Evolutionary conservation across 2,329 filamentous ascomycete species (phyloP), one percentile per base, ranked within the genome.

Genomic region (Chaetomiaceae sp.): DNA sequence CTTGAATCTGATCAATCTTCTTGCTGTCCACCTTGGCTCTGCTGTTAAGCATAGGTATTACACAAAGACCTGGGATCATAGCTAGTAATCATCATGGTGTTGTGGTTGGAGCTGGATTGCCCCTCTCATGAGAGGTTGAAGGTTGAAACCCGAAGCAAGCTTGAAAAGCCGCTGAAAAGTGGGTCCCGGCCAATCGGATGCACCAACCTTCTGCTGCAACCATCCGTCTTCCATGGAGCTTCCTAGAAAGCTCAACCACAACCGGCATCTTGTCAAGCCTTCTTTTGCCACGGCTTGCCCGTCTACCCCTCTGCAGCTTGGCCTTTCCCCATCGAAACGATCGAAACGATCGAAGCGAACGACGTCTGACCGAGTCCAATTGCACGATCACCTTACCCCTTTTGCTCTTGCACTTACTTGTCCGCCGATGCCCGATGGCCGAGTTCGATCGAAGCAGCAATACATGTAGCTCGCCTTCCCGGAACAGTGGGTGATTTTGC

Each of bases 401-500:
- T 22, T 33, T 37, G 6, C 37, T n/a, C 27, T 15, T 31, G 12
- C 9, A 27, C 27, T 31, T 7, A 31, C 20, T 19, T 15, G 34
- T 12, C 38, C 11, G 33, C 27, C 25, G 27, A 46, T 39, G 45
- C 49, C 38, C 48, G 40, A 59, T 59, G 57, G 57, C 53, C 48
- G 23, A 40, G 45, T 47, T 43, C 34, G 15, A 49, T 34, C 25
- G 46, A 22, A 29, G 33, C 14, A 27, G 45, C 39, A n/a, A 51
- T 37, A 48, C 25, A 55, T 51, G 53, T 33, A 25, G 46, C 23
- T 51, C 39, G 37, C 42, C 49, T 48, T 51, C 34, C 42, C 29
- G 38, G 20, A 51, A 33, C 42, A 51, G 52, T 47, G 49, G 52
- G 49, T 53, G 55, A 57, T 54, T 51, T 34, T 51, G 39, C 49